Evolutionary conservation across 1,284 basidiomycete genomes (phyloP), one percentile per base, ranked within the genome.

Genomic region (Microbotryum intermedium): DNA sequence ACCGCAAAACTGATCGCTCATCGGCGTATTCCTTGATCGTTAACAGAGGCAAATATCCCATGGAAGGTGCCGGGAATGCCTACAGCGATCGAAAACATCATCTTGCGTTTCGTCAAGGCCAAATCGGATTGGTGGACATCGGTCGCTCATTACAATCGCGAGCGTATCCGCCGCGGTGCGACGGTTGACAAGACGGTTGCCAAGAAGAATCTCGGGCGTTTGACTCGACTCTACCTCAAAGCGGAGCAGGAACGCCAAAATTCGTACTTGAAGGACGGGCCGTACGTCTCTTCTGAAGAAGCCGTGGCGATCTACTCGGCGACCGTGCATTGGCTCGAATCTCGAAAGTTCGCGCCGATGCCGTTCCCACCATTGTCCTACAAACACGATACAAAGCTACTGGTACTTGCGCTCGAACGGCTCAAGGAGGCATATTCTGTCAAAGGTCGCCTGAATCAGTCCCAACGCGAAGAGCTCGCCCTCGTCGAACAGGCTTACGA

Each of bases 111-210:
- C 77, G 94, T 98, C 82, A 99, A 99, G 82, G 88, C 86, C 76
- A 99, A 99, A 80, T 88, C 91, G 11, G 95, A 98, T 74, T 97
- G 92, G 92, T 98, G 93, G 92, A 89, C 88, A 68, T 95, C 90
- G 76, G 90, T 82, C 64, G 87, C 84, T 6, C 79, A 81, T 69
- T 80, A 79, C 74, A 80, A 81, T 73, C 76, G 78, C 67, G 80
- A 81, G 68, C 76, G 80, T 63, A 81, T 82, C 61, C 84, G 90
- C 54, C 88, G 91, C 69, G 92, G 95, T 67, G 95, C 95, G 3
- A 98, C 95, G 0, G 95, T 99, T 66, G 95, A 99, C 79, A 99
- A 99, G 78, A 95, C 95, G 8, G 95, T 98, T 44, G 88, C 91
- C 20, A 92, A 92, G 80, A 94, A 94, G 83, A 95, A 95, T 73